Base-by-base conservation (phyloP, 345 rosid species). In the Boechera divaricarpa region DNA sequence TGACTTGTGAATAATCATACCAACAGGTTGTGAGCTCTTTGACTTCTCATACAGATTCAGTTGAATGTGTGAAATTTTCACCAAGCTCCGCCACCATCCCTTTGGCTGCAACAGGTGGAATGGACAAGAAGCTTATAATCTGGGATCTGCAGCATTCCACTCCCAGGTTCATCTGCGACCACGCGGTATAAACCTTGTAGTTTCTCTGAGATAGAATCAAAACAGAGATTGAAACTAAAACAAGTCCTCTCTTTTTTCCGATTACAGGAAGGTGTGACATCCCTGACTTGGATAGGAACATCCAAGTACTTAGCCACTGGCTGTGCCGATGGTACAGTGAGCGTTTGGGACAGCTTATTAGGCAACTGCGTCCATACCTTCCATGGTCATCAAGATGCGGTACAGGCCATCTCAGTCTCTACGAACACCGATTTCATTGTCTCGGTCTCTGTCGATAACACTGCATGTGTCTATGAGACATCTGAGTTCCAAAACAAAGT, bases 81-180 rank as follows among this genome's bases (percentile, higher is more conserved):
- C 87, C 87, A 52, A 88, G 96, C 67, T 77, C 83, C 0, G 55
- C 78, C 1, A 68, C 70, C 6, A 73, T 79, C 33, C 90, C 89
- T 4, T 83, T 90, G 94, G 96, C 88, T 63, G 98, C 97, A 67
- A 87, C 97, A 0, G 97, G 97, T 78, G 85, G 97, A 81, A 80
- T 89, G 91, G 97, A 95, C 82, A 72, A 85, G 65, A 88, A 89
- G 73, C 97, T 95, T 58, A 81, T 90, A 13, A 87, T 92, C 26
- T 92, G 98, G 96, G 98, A 92, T 83, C 80, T 89, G 55, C 91
- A 91, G 60, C 81, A 81, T 82, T 92, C 94, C n/a, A 78, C 78
- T 13, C 85, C 96, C 11, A 88, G 96, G 15, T 78, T 81, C 76
- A 89, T 81, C 69, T 92, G 98, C 55, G 82, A 87, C 7, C 97